A percentile compares a stretch with the other conserved stretches of the same genome.
phyloP scores from a whole-genome alignment of 2,329 filamentous ascomycete species.

The Apiospora kogelbergensis region DNA sequence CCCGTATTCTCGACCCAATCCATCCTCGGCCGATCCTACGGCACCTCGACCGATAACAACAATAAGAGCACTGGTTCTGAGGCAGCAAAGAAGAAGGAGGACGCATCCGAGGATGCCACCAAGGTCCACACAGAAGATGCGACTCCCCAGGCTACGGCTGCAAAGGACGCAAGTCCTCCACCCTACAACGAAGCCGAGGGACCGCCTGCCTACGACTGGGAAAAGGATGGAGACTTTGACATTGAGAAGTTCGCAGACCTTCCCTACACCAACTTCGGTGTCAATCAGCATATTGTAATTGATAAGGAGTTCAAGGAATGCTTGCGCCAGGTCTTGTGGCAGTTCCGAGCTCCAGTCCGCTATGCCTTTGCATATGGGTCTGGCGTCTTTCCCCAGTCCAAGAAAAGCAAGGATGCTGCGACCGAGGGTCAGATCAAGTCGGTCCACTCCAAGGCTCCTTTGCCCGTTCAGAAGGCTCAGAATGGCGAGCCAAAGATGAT shows the following conservation, averaged over 20 bases:
- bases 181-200: conserved; percentile 22
- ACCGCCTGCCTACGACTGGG: conserved; percentile 57
- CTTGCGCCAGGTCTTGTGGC: conserved; percentile 81
- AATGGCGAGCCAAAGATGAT: conserved; percentile 93
- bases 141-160: conserved; percentile 23
- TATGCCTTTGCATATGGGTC: conserved; percentile 98
- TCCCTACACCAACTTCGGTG: conserved; percentile 79
- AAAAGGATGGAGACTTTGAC: conserved; percentile 69
- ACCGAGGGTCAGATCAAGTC: conserved; percentile 58
- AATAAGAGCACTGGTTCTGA: conserved; percentile 16
- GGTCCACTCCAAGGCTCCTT: conserved; percentile 79
- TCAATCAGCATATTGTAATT: conserved; percentile 95
- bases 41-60: not conserved
- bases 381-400: conserved; percentile 83
- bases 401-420: conserved; percentile 48
- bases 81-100: conserved; percentile 23
- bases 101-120: conserved; percentile 25
- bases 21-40: conserved; percentile 19
- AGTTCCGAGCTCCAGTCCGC: conserved; percentile 89
- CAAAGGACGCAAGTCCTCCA: conserved; percentile 15
- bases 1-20: not conserved
- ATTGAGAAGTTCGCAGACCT: conserved; percentile 76
- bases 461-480: conserved; percentile 80
- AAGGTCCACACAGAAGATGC: conserved; percentile 16
- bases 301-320: conserved; percentile 95